Evolutionary conservation across 169 alveolate genomes (phyloP), one percentile per base, ranked within the genome.

Genomic region (Eimeria praecox): DNA sequence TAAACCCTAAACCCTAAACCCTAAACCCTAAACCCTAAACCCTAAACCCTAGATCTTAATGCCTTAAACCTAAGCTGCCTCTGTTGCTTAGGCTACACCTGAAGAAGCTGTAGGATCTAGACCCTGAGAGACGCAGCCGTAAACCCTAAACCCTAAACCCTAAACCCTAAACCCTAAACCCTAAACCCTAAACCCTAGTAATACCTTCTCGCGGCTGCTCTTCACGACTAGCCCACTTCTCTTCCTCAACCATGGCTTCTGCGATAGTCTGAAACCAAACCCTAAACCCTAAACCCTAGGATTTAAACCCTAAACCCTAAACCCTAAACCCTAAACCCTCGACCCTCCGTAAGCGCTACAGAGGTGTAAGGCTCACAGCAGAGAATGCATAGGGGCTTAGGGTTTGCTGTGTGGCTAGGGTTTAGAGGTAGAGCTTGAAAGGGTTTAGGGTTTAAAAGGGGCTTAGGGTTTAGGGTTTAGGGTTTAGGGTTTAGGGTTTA

Each of bases 91-190:
- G 59, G 20, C 59, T 14, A 52, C 59, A 14, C 20, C 24, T 20
- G 2, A 14, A 14, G 30, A 69, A 35, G 40, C 49, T 69, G 40
- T 69, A 69, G 46, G 44, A 20, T 30, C 8, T 69, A 69, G 46
- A 10, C 24, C 22, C 22, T 69, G 30, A 35, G 40, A 20, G 75
- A n/a, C n/a, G n/a, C n/a, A n/a, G n/a, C n/a, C n/a, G n/a, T n/a
- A n/a, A n/a, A n/a, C n/a, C 75, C 40, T 20, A 30, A 77, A 18
- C 18, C 35, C 5, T 33, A 30, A 30, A 77, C 20, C 62, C 87
- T 30, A 77, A 77, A 77, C 87, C 87, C 87, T 77, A 38, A 77
- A 77, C 87, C 87, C 87, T 75, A 75, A 75, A 69, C 49, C 87
- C 87, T 77, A 77, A 77, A 77, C 87, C 87, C 87, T 77, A 77